Evolutionary conservation across 495 filamentous ascomycete genomes (phyloP).

Genomic region (Penicillium argentinense): DNA sequence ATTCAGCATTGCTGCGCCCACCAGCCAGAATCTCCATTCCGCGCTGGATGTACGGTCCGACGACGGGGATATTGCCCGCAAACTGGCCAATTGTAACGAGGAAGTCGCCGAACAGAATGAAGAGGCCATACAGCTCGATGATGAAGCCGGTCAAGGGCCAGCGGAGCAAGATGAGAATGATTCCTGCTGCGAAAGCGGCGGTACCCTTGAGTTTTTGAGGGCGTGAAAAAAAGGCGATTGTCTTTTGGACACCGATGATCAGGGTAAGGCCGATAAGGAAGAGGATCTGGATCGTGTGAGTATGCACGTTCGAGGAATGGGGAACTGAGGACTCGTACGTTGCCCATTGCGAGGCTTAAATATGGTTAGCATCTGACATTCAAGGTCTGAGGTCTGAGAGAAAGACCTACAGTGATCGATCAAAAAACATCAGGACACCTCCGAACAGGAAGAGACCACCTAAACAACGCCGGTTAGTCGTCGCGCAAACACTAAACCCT

Average conservation of each 20-base stretch:
- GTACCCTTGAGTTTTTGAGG: conserved; percentile 90
- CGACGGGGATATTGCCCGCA: conserved; percentile 76
- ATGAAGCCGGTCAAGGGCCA: conserved; percentile 89
- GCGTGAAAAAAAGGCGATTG: conserved; percentile 87
- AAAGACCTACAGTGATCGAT: conserved; percentile 76
- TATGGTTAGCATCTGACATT: conserved; percentile 10
- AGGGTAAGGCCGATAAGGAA: conserved; percentile 94
- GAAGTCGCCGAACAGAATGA: conserved; percentile 94
- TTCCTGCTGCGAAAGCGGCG: conserved; percentile 81
- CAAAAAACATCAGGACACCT: conserved; percentile 94
- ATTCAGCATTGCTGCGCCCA: conserved; percentile 67
- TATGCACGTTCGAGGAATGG: conserved; percentile 2
- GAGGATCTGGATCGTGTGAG: conserved; percentile 65
- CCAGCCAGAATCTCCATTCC: conserved; percentile 64
- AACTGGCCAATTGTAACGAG: conserved; percentile 89
- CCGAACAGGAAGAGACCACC: conserved; percentile 91
- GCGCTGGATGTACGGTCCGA: conserved; percentile 78
- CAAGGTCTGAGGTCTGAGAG: background rate
- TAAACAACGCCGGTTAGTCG: too few relatives aligned
- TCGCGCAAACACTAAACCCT: too few relatives aligned
- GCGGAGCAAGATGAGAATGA: conserved; percentile 78
- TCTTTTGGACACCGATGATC: conserved; percentile 92
- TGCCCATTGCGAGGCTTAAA: conserved; percentile 89
- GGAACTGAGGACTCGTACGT: conserved; percentile 47
- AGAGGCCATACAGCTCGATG: conserved; percentile 88